Evolutionary conservation across 139 green algal genomes (phyloP).

Genomic region (Auxenochlorella protothecoides): DNA sequence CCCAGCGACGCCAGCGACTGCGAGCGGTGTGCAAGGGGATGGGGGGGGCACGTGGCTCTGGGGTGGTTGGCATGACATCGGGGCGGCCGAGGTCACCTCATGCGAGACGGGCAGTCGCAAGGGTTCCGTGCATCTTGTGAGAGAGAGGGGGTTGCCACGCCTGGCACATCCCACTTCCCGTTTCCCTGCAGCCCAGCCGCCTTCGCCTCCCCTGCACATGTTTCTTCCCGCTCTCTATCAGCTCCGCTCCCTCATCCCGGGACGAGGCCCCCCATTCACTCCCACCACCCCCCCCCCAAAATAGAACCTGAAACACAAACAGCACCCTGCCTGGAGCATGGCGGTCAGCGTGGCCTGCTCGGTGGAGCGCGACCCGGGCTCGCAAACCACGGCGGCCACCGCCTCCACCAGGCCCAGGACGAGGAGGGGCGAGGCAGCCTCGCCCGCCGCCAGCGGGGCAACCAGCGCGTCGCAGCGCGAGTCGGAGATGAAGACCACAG

Average conservation of each 20-base stretch:
- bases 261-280: not conserved
- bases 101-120: no score
- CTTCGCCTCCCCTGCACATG: no score
- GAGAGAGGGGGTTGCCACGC: no score
- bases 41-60: no score
- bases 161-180: no score
- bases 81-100: no score
- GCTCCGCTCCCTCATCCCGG: no score
- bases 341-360: slow-evolving; percentile 38
- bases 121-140: no score
- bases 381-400: slow-evolving; percentile 39
- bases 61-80: no score
- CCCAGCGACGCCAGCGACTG: slow-evolving; percentile 35
- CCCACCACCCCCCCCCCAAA: not conserved
- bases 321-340: slow-evolving; percentile 32
- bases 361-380: slow-evolving; percentile 49
- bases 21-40: no score
- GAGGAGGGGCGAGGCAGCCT: slow-evolving; percentile 19
- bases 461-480: slow-evolving; percentile 21
- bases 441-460: slow-evolving; percentile 10
- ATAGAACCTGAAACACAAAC: no score
- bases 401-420: slow-evolving; percentile 43
- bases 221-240: no score
- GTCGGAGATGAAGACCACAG: slow-evolving; percentile 35
- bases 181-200: not conserved